Evolutionary conservation across 108 stramenopile species (phyloP), one percentile per base, ranked within the genome.

Genomic region (Fragilariopsis cylindrus): DNA sequence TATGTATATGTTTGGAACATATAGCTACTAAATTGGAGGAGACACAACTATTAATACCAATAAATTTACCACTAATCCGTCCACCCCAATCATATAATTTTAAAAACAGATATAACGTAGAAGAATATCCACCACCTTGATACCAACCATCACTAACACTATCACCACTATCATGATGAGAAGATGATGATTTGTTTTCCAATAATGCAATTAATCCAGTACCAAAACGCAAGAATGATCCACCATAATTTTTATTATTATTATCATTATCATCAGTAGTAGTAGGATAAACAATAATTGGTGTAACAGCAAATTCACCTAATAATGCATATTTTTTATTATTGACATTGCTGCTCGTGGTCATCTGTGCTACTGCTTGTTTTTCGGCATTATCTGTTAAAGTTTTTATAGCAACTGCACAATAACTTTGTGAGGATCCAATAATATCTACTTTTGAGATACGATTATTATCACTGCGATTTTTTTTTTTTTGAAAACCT

Each of bases 1-100:
- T 56, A 9, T 41, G 16, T 49, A 79, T 54, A 54, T 79, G 71
- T 8, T 69, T 43, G 6, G 44, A 67, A 41, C 72, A 73, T 1
- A 71, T 45, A 2, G 49, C 41, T 13, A 79, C 78, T 68, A 79
- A 15, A 11, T 64, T 56, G 58, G 73, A 65, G 42, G 78, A 73
- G 12, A 66, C 72, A 16, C 71, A 79, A 40, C 73, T 72, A 3
- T 62, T 72, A 19, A 67, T 68, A 3, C 60, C 78, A 19, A 67
- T 68, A 62, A 79, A 79, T 11, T 73, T 63, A 30, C 78, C 71
- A 4, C 71, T 72, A 3, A 79, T 18, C 8, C 78, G 72, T 5
- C 66, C 78, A 15, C 60, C 55, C 60, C 72, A 66, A 47, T 79
- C 78, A 63, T 72, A 79, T 43, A 79, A 55, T 53, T 72, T 73